A percentile compares a stretch with the other conserved stretches of the same genome.
phyloP scores from a whole-genome alignment of 1,284 basidiomycete genomes.

The Sporisorium exsertum region DNA sequence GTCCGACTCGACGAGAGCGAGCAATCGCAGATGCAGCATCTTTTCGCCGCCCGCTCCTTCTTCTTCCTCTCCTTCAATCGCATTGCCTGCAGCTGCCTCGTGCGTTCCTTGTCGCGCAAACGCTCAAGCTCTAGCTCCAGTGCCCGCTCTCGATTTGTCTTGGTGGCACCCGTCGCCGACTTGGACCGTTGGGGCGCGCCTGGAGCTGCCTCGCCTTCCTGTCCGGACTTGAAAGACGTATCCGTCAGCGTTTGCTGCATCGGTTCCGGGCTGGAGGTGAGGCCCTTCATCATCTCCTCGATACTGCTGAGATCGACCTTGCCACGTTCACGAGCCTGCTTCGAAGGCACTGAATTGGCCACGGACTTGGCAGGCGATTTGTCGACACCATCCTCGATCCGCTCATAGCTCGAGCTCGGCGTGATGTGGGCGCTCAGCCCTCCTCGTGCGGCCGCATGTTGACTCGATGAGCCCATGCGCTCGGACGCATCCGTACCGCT shows the following conservation, averaged over 20 bases:
- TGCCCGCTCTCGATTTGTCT: conserved; percentile 31
- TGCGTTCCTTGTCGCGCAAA: conserved; percentile 35
- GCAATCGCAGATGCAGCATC: conserved; percentile 55
- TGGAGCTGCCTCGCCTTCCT: background rate
- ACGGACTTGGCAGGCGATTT: background rate
- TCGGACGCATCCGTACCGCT: conserved; percentile 18
- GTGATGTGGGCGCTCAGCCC: conserved; percentile 32
- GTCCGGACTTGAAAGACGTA: background rate
- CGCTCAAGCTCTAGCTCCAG: conserved; percentile 40
- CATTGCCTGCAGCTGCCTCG: conserved; percentile 34
- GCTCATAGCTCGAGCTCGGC: conserved; percentile 57
- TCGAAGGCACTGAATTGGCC: background rate
- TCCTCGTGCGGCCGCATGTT: background rate
- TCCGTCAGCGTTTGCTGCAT: conserved; percentile 19
- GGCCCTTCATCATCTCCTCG: conserved; percentile 54
- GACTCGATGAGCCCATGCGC: conserved; percentile 5
- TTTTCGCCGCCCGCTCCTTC: conserved; percentile 34
- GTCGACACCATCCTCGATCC: conserved; percentile 17
- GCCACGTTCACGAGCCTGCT: conserved; percentile 13
- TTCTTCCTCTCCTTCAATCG: conserved; percentile 35
- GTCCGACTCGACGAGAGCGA: conserved; percentile 51
- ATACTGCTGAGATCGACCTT: conserved; percentile 48
- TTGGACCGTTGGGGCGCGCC: conserved; percentile 7
- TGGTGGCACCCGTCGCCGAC: conserved; percentile 2
- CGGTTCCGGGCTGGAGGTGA: conserved; percentile 35